Percentiles rank a stretch among this genome's conserved stretches.
phyloP scores from a whole-genome alignment of 805 yeast species.

The Torulaspora gathmanii region DNA sequence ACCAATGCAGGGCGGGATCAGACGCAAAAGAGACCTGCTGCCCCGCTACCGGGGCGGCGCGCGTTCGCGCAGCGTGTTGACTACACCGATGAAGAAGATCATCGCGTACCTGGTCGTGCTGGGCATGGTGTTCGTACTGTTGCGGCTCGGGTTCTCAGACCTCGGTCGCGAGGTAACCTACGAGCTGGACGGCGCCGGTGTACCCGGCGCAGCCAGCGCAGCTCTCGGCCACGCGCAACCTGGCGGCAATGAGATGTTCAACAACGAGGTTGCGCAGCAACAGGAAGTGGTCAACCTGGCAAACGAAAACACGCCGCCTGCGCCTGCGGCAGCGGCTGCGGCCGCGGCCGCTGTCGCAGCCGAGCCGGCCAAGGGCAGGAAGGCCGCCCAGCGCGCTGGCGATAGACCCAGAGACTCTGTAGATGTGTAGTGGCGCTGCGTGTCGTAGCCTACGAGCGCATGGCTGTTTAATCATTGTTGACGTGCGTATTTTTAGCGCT shows the following conservation, averaged over 20 bases:
- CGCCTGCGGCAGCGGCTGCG: slow-evolving; percentile 12
- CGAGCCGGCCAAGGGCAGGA: background rate
- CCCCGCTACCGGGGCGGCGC: slow-evolving; percentile 37
- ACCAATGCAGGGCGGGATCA: slow-evolving; percentile 34
- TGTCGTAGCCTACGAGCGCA: background rate
- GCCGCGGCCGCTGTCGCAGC: slow-evolving; percentile 7
- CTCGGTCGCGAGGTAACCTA: slow-evolving; percentile 22
- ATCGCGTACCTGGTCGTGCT: slow-evolving; percentile 38
- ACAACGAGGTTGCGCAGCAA: slow-evolving; percentile 31
- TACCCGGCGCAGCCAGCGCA: background rate
- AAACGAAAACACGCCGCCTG: slow-evolving; percentile 21
- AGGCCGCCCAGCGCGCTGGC: background rate
- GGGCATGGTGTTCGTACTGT: slow-evolving; percentile 32
- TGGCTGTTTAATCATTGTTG: slow-evolving; percentile 22
- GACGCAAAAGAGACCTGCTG: slow-evolving; percentile 36
- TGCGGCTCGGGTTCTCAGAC: slow-evolving; percentile 22
- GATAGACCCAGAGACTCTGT: too few relatives aligned
- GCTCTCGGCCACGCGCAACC: too few relatives aligned
- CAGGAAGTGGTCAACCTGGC: slow-evolving; percentile 29
- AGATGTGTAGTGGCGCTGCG: too few relatives aligned
- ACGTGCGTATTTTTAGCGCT: background rate
- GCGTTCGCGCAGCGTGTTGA: slow-evolving; percentile 33
- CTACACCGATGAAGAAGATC: slow-evolving; percentile 47
- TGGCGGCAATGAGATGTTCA: slow-evolving; percentile 23
- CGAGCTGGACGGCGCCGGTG: slow-evolving; percentile 25